Evolutionary conservation across 306 rosid genomes (phyloP).

Genomic region (Betula pendula): DNA sequence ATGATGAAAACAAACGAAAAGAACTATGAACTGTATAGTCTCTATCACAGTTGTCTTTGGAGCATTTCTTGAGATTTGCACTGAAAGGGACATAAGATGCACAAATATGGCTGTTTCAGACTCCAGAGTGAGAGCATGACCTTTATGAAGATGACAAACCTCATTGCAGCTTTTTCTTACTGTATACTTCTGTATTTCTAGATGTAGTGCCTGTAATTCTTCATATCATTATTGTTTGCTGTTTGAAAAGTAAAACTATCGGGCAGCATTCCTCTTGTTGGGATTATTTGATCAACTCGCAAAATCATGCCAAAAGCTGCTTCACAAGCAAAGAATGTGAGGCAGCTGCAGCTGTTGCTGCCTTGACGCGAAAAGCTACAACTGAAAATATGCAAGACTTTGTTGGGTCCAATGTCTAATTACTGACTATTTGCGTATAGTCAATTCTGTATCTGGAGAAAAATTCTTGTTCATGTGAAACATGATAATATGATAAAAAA

Average conservation of each 20-base stretch:
- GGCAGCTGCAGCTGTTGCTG: neutral
- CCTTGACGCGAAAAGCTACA: neutral
- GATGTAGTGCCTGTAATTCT: no score
- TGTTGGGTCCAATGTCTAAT: neutral
- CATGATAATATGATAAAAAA: neutral
- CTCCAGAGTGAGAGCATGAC: slow-evolving; percentile 1
- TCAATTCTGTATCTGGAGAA: neutral
- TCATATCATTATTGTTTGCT: neutral
- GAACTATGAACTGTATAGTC: neutral
- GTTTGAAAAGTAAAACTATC: neutral
- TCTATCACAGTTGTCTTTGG: neutral
- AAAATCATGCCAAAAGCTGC: neutral
- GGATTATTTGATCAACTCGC: neutral
- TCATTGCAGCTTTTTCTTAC: no score
- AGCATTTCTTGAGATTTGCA: neutral
- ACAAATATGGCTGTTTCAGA: neutral
- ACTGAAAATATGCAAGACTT: neutral
- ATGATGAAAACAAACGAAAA: neutral
- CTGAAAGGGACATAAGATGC: neutral
- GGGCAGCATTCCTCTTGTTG: neutral
- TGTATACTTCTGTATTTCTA: no score
- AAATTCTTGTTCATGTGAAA: neutral
- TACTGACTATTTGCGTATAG: neutral
- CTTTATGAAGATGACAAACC: neutral
- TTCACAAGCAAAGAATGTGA: neutral